Evolutionary conservation across 208 protist genomes (phyloP), one percentile per base, ranked within the genome.

Genomic region (Acanthamoeba lugdunensis): DNA sequence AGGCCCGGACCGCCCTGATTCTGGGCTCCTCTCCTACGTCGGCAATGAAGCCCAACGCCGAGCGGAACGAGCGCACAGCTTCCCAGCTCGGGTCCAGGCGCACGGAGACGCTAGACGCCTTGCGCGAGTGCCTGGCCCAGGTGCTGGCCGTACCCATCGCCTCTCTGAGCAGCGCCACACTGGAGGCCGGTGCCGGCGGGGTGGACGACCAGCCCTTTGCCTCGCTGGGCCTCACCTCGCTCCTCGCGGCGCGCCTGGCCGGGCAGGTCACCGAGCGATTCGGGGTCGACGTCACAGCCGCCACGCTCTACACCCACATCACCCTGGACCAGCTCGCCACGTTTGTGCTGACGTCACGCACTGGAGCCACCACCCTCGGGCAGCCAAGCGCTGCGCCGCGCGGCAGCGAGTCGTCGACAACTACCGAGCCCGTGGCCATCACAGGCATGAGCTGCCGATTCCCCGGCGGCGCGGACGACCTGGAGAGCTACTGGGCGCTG

Each of bases 361-460:
- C 45, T 13, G 45, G 45, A 48, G 45, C 45, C 45, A 9, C 45
- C 45, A 48, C 9, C 45, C 45, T 48, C 45, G 45, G 13, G 45
- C 45, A 48, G 45, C 45, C 45, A 11, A 48, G 45, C 45, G 45
- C 45, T 48, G 45, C 11, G 9, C 45, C 9, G 45, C 9, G 45
- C 11, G 45, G 5, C 45, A 21, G 54, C 54, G 54, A 58, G 1
- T 21, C 54, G 54, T 3, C 54, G 54, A 2, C 54, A 45, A 8
- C 30, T 2, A 90, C 50, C 65, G 93, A 89, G 91, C 73, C 93
- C 25, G n/a, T 91, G 41, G 82, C 77, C 5, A 81, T 90, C 48
- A 93, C 92, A 8, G 81, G 75, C 91, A 84, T 95, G 14, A 87
- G 93, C 28, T 92, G 91, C 84, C 81, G 92, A 37, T 90, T 87